Evolutionary conservation across 2,329 filamentous ascomycete genomes (phyloP), one percentile per base, ranked within the genome.

Genomic region (Verticillium albo-atrum): DNA sequence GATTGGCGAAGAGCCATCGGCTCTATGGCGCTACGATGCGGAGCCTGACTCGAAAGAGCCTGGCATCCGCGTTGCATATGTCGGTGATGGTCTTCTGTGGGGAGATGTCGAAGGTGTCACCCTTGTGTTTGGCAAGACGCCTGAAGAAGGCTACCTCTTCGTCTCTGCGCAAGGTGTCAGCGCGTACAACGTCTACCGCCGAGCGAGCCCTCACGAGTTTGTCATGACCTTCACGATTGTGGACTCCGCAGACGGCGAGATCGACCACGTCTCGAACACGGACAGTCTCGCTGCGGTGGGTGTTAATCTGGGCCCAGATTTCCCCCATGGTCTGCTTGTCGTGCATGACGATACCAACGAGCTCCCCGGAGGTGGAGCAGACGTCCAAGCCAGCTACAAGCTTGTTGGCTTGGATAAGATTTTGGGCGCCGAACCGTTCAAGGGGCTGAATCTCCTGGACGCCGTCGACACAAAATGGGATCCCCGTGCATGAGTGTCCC

Each of bases 61-160:
- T 6, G 74, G 74, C 1, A 61, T 70, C 25, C 61, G 68, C 6
- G 71, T 77, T 17, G 80, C 75, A 0, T 71, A 74, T 25, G 74
- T 82, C 4, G 79, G 77, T 6, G 78, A 81, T 15, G 78, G 79
- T 6, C 71, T 70, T 1, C 74, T 82, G n/a, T 74, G 75, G 55
- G 79, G 79, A 2, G 81, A 84, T 23, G 78, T 82, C n/a, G 82
- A 84, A 61, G 82, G 82, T 10, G 75, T 84, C 12, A 79, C 81
- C 0, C 70, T 84, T 0, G 74, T 83, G 0, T 72, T 76, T n/a
- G 80, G 80, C 3, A 67, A 73, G 53, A 75, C 70, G 0, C 71
- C 75, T 0, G 67, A 76, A 2, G 65, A 76, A 20, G 81, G 81
- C 1, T 83, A 79, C 67, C 74, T 84, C 26, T 68, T 84, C 17